phyloP scores from a whole-genome alignment of 345 rosid genomes.

The Linum usitatissimum region DNA sequence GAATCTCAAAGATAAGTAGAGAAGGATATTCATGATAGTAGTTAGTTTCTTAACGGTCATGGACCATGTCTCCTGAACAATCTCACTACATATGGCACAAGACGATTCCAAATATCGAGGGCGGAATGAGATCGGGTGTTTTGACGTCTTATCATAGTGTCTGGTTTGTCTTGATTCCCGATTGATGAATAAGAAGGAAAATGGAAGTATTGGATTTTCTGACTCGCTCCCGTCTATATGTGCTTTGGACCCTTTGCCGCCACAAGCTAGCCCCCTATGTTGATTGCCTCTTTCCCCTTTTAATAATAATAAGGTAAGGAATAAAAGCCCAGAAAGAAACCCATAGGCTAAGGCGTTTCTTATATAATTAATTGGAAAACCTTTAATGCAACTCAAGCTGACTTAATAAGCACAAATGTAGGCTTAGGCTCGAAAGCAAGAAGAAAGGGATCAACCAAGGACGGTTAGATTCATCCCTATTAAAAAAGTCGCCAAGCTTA shows the following conservation, averaged over 20 bases:
- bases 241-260: background rate
- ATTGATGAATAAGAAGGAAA: slow-evolving; percentile 8
- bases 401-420: background rate
- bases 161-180: slow-evolving; percentile 5
- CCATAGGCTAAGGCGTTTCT: background rate
- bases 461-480: no score
- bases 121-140: slow-evolving; percentile 3
- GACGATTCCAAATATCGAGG: background rate
- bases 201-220: background rate
- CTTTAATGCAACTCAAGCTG: background rate
- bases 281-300: no score
- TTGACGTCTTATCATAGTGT: slow-evolving; percentile 10
- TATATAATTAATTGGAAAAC: background rate
- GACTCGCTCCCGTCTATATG: slow-evolving; percentile 1
- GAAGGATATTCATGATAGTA: no score
- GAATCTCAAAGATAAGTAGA: no score
- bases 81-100: background rate
- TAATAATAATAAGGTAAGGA: no score
- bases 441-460: no score
- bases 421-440: no score
- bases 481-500: no score
- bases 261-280: background rate
- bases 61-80: background rate
- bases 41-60: background rate
- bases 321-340: background rate